Conservation (phyloP, 768 basidiomycete genomes). For the Lactarius deliciosus region DNA sequence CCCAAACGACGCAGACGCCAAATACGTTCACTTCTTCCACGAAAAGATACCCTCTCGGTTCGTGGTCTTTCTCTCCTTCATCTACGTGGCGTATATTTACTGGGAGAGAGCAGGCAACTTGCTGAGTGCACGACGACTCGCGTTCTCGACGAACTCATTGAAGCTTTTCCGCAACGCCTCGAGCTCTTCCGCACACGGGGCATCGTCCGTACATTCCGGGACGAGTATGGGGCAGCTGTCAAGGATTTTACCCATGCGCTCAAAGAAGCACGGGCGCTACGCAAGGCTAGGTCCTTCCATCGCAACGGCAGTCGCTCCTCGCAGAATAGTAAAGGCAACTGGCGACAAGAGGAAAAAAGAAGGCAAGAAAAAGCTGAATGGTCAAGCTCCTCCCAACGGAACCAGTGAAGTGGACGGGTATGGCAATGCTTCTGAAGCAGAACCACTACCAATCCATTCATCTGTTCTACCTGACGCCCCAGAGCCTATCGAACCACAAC, state of each 20-base stretch:
- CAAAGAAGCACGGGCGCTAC: constrained; percentile 68
- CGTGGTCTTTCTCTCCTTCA: constrained; percentile 31
- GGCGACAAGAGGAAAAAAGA: constrained; percentile 55
- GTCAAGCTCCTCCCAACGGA: constrained; percentile 68
- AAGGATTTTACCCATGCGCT: constrained; percentile 82
- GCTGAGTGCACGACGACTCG: constrained; percentile 79
- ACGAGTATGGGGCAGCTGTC: constrained; percentile 71
- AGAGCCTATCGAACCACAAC: constrained; percentile 83
- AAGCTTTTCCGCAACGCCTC: constrained; percentile 66
- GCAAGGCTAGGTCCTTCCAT: constrained; percentile 63
- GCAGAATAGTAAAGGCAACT: constrained; percentile 45
- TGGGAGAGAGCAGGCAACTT: constrained; percentile 58
- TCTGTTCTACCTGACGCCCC: constrained; percentile 77
- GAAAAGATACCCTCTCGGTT: constrained; percentile 93
- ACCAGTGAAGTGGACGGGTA: constrained; percentile 51
- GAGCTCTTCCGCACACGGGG: constrained; percentile 90
- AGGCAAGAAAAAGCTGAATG: constrained; percentile 47
- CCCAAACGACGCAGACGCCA: constrained; percentile 73
- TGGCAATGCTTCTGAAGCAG: constrained; percentile 50
- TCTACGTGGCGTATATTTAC: constrained; percentile 24
- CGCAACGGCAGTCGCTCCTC: constrained; percentile 42
- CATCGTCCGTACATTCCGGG: constrained; percentile 85
- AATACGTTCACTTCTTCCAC: constrained; percentile 92
- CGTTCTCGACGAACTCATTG: constrained; percentile 79
- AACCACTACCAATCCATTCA: constrained; percentile 58